Evolutionary conservation across 2,329 filamentous ascomycete species (phyloP).

Genomic region (Paraphaeosphaeria minitans): DNA sequence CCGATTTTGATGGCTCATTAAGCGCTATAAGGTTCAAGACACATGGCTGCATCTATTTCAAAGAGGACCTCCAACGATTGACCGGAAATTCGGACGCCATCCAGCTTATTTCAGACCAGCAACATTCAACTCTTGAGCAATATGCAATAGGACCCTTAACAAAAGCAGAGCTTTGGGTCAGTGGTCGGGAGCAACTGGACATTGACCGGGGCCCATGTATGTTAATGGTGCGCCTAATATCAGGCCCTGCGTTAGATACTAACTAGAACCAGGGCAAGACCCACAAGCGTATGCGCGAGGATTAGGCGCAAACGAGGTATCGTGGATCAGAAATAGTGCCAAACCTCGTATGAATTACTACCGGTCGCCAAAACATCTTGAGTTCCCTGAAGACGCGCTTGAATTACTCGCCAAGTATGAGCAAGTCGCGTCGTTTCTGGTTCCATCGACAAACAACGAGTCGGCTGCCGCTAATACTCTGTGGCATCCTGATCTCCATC

Average conservation of each 20-base stretch:
- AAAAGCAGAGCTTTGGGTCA: conserved; percentile 13
- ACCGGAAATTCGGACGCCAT: conserved; percentile 5
- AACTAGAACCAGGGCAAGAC: conserved; percentile 16
- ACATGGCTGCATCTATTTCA: conserved; percentile 20
- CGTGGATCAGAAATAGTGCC: conserved; percentile 13
- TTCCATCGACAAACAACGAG: conserved; percentile 22
- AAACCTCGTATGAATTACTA: conserved; percentile 17
- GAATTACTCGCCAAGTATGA: conserved; percentile 28
- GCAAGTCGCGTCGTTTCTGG: conserved; percentile 27
- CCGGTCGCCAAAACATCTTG: conserved; percentile 9
- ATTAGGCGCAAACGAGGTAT: conserved; percentile 12
- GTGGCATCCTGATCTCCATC: conserved; percentile 45
- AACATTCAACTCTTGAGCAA: conserved; percentile 7
- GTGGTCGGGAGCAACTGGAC: conserved; percentile 16
- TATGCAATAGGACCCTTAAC: conserved; percentile 16
- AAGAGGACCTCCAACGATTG: conserved; percentile 16
- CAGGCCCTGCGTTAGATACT: conserved; percentile 7
- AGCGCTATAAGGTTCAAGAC: conserved; percentile 8
- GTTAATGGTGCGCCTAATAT: conserved; percentile 7
- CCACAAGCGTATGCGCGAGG: conserved; percentile 10
- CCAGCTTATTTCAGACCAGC: conserved; percentile 6
- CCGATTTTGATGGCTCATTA: conserved; percentile 11
- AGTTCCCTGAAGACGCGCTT: conserved; percentile 13
- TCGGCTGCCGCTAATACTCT: conserved; percentile 18
- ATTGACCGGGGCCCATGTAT: conserved; percentile 16